Evolutionary conservation across 352 stramenopile genomes (phyloP).

Genomic region (Pythium rishiriense): DNA sequence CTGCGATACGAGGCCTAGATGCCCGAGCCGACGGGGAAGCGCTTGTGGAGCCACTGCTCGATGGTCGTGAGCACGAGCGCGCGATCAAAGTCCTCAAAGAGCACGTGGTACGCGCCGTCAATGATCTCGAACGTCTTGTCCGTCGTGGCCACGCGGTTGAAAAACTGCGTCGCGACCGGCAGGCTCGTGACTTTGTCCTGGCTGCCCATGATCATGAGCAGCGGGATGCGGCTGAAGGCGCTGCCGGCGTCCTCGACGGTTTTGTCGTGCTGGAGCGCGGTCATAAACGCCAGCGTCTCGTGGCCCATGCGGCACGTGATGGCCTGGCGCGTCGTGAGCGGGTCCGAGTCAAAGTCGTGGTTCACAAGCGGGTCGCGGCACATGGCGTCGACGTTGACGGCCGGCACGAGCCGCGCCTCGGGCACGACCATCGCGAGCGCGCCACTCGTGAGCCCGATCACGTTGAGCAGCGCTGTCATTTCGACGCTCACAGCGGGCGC

Average conservation of each 20-base stretch:
- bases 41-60: slow-evolving; percentile 28
- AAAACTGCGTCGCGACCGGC: slow-evolving; percentile 44
- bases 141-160: slow-evolving; percentile 31
- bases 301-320: slow-evolving; percentile 23
- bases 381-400: slow-evolving; percentile 15
- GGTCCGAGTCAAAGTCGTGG: slow-evolving; percentile 22
- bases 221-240: slow-evolving; percentile 11
- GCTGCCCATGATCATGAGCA: slow-evolving; percentile 25
- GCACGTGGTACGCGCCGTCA: slow-evolving; percentile 47
- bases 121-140: slow-evolving; percentile 71
- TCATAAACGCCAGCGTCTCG: slow-evolving; percentile 23
- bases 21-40: background rate
- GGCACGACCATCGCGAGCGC: slow-evolving; percentile 14
- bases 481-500: slow-evolving; percentile 22
- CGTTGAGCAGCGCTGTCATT: slow-evolving; percentile 14
- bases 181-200: slow-evolving; percentile 31
- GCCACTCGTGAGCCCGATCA: slow-evolving; percentile 7
- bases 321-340: slow-evolving; percentile 13
- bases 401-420: slow-evolving; percentile 18
- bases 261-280: slow-evolving; percentile 14
- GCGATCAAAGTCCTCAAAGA: slow-evolving; percentile 67
- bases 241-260: slow-evolving; percentile 16
- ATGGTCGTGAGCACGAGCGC: slow-evolving; percentile 48
- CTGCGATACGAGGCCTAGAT: too few relatives aligned
- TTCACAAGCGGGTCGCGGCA: slow-evolving; percentile 19